Evolutionary conservation across 495 filamentous ascomycete genomes (phyloP).

Genomic region (Lasiosphaeria ovina): DNA sequence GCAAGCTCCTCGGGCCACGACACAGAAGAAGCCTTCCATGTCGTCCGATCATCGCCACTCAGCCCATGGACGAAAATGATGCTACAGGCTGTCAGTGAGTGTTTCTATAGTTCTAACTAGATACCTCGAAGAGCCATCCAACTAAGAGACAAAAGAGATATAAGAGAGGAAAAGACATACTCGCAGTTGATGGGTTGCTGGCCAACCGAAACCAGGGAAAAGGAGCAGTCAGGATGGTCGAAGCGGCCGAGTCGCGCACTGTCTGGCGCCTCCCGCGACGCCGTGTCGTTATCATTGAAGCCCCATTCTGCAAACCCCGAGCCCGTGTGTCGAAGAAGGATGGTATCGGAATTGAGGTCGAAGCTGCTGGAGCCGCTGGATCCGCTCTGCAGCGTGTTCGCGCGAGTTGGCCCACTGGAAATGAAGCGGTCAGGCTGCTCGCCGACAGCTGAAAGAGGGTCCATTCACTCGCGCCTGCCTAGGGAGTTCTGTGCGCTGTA

Average conservation of each 20-base stretch:
- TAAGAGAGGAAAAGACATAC: background rate
- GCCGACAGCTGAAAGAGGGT: conserved; percentile 6
- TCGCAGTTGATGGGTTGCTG: conserved; percentile 9
- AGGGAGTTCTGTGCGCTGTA: too few relatives aligned
- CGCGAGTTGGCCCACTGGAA: background rate
- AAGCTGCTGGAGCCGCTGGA: conserved; percentile 7
- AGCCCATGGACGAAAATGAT: conserved; percentile 18
- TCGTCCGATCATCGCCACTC: conserved; percentile 9
- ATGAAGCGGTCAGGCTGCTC: conserved; percentile 1
- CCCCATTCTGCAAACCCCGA: conserved; percentile 5
- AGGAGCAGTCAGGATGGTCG: conserved; percentile 3
- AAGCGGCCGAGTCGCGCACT: background rate
- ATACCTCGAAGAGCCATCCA: background rate
- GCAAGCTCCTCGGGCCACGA: conserved; percentile 5
- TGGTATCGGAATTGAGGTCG: conserved; percentile 1
- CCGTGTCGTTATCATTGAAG: background rate
- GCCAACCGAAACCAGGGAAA: conserved; percentile 1
- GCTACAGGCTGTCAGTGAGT: background rate
- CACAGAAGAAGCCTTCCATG: conserved; percentile 3
- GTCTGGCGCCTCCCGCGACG: background rate
- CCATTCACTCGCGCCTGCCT: background rate
- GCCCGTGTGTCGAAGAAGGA: conserved; percentile 8
- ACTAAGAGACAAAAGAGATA: background rate
- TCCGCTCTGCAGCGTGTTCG: background rate
- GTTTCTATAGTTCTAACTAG: background rate